Evolutionary conservation across 306 rosid species (phyloP).

Genomic region (Senna tora): DNA sequence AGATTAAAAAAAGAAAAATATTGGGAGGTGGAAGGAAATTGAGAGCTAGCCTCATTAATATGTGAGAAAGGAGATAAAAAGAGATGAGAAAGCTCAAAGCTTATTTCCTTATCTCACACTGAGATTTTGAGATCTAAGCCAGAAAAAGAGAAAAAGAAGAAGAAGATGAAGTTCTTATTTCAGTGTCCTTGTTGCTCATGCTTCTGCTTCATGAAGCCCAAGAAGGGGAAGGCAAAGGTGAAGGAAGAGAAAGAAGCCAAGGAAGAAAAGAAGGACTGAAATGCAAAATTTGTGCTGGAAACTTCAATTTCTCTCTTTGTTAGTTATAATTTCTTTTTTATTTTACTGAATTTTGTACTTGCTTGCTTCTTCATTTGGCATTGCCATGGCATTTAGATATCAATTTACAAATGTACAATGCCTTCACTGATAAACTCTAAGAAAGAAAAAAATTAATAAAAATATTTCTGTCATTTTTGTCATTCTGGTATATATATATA

Average conservation of each 20-base stretch:
- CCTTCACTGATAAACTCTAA: background rate
- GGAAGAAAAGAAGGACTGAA: slow-evolving; percentile 53
- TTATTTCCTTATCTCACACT: background rate
- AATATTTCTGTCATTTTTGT: background rate
- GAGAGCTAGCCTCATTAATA: slow-evolving; percentile 14
- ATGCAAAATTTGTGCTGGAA: slow-evolving; percentile 17
- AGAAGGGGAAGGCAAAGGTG: slow-evolving; percentile 46
- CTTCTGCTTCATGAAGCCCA: slow-evolving; percentile 69
- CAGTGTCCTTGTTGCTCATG: slow-evolving; percentile 63
- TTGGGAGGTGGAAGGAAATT: slow-evolving; percentile 21
- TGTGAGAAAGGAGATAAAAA: slow-evolving; percentile 36
- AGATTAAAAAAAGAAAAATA: background rate
- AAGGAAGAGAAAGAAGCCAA: slow-evolving; percentile 44
- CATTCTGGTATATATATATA: too few relatives aligned
- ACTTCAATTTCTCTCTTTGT: background rate
- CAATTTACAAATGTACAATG: slow-evolving; percentile 13
- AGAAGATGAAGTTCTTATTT: slow-evolving; percentile 58
- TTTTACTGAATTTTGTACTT: slow-evolving; percentile 24
- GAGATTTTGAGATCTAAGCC: slow-evolving; percentile 43
- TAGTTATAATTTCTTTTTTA: background rate
- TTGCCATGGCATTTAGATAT: slow-evolving; percentile 1
- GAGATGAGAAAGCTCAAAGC: slow-evolving; percentile 20
- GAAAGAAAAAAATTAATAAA: background rate
- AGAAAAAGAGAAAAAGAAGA: background rate
- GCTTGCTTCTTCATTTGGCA: slow-evolving; percentile 12